Evolutionary conservation across 495 filamentous ascomycete genomes (phyloP), one percentile per base, ranked within the genome.

Genomic region (Geoglossum glabrum): DNA sequence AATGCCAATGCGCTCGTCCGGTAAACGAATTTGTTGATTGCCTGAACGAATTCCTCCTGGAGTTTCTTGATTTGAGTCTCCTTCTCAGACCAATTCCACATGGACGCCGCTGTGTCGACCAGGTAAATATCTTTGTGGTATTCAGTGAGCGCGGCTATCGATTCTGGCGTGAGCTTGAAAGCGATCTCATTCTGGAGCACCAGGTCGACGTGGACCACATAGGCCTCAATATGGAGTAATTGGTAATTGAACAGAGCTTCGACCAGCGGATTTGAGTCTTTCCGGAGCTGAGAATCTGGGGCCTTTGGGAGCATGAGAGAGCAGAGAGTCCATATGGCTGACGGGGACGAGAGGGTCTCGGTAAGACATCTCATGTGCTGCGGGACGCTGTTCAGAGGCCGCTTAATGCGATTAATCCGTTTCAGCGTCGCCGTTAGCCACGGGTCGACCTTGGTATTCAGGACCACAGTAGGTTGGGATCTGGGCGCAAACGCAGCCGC

Each of bases 181-280:
- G 90, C 93, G 59, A 99, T 89, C 71, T 99, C 92, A 66, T 94
- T 94, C 69, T 89, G 82, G 58, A 92, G 83, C 50, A 99, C 92
- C 86, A 99, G 92, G 73, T 99, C 92, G 70, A 99, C 88, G 71
- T 97, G 93, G 59, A 99, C 92, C 62, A 97, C 87, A 71, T 99
- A 99, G 52, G 92, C 93, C 72, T 97, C 90, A 61, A 97, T 77
- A 68, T 95, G 86, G 70, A 95, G 76, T 72, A 95, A 80, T 76
- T 94, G 86, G 69, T 87, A 90, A 75, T 94, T 94, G 78, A 86
- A 86, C 59, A 97, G 71, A 57, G 86, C 87, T 72, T 97, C 92
- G 62, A 95, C 76, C 58, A 96, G 74, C 47, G 90, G 86, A 68
- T 96, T 89, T 43, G 80, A 74, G 66, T 96, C 87, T 70, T 81